Evolutionary conservation across 2,329 filamentous ascomycete genomes (phyloP), one percentile per base, ranked within the genome.

Genomic region (Decorospora gaudefroyi): DNA sequence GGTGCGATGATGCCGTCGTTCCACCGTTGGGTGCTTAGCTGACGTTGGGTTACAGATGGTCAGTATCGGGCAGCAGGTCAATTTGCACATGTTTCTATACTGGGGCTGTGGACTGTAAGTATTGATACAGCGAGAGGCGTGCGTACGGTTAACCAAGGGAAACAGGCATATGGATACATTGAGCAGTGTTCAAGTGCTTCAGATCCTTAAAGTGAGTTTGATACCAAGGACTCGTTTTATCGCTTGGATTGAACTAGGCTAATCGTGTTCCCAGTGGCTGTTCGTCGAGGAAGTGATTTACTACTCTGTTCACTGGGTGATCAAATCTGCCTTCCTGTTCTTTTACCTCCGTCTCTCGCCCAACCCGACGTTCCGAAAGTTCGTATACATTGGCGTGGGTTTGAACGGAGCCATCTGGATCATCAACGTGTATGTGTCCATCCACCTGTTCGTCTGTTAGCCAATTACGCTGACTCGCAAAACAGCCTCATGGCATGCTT

Each of bases 211-310:
- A 17, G 35, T 38, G 29, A 15, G 35, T 19, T 9, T 25, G 11
- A 22, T n/a, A 9, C 8, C 35, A 18, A 29, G 7, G 5, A 12
- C 25, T 13, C 15, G 12, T 28, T 3, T 15, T 8, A 6, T 4
- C 4, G n/a, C n/a, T 4, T 38, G 18, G 19, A 28, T 25, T 38
- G 12, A 38, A n/a, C n/a, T n/a, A n/a, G n/a, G n/a, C n/a, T n/a
- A n/a, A n/a, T n/a, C n/a, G n/a, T n/a, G n/a, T n/a, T n/a, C n/a
- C 21, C 27, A 51, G 36, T 57, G 49, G 23, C 53, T 68, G 5
- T 68, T 69, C 13, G 49, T 60, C 11, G 63, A 68, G 30, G 66
- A 69, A 19, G 44, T 69, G 8, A 62, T 52, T 31, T 69, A 69
- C 37, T 54, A 64, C 26, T 53, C 51, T 15, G 56, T 64, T 12